Percentiles rank a stretch among this genome's conserved stretches.
These are phyloP conservation scores for Gliomastix tumulicola DNA, from an alignment of 2,329 filamentous ascomycete species.

Conservation along the genomic window DNA sequence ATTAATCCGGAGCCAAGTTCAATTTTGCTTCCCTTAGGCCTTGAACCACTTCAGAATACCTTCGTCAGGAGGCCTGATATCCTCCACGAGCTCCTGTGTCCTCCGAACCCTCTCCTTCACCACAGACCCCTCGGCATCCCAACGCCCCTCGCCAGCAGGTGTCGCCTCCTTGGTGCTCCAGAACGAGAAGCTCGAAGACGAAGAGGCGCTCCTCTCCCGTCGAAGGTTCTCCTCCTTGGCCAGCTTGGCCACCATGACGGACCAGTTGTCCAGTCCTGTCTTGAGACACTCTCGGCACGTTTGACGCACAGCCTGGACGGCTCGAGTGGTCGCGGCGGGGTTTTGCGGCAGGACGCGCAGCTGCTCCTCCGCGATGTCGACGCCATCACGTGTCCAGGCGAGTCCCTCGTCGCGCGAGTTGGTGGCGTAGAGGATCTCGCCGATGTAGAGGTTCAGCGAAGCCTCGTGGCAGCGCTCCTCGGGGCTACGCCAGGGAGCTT, in stretches of 20 bases:
- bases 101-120: conserved; percentile 43
- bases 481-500: conserved; percentile 56
- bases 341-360: conserved; percentile 40
- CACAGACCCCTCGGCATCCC: conserved; percentile 48
- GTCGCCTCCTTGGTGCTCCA: conserved; percentile 16
- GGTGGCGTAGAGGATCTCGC: conserved; percentile 80
- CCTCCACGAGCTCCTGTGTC: conserved; percentile 45
- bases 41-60: conserved; percentile 29
- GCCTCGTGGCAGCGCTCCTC: conserved; percentile 76
- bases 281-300: conserved; percentile 72
- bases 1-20: no score
- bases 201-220: conserved; percentile 24
- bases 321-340: conserved; percentile 2
- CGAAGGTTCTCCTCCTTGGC: conserved; percentile 37
- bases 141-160: conserved; percentile 40
- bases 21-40: no score
- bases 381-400: conserved; percentile 83
- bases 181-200: conserved; percentile 30
- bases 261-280: conserved; percentile 76
- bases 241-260: conserved; percentile 66
- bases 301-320: conserved; percentile 24
- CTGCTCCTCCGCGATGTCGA: conserved; percentile 70
- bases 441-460: conserved; percentile 80
- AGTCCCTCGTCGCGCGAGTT: conserved; percentile 60
- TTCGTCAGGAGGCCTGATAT: conserved; percentile 27